Evolutionary conservation across 1,284 basidiomycete species (phyloP).

Genomic region (Tranzscheliella williamsii): DNA sequence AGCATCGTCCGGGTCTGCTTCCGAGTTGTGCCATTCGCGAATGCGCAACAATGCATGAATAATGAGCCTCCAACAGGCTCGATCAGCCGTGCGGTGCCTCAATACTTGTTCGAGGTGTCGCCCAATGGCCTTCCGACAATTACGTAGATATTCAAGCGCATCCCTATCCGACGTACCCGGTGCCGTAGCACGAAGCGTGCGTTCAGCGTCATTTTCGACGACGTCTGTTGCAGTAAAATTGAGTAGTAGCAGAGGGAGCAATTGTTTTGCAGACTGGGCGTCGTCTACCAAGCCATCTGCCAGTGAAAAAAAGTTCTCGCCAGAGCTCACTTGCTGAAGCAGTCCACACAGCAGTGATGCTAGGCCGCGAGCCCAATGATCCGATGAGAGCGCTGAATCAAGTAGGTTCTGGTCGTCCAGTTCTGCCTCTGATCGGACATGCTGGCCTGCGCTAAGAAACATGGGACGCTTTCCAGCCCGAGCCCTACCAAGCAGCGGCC

Average conservation of each 20-base stretch:
- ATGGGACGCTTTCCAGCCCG: too few relatives aligned
- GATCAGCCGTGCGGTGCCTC: conserved; percentile 62
- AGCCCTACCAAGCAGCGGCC: too few relatives aligned
- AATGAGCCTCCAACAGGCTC: conserved; percentile 69
- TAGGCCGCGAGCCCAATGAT: conserved; percentile 71
- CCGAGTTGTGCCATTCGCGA: conserved; percentile 68
- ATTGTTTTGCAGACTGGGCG: conserved; percentile 68
- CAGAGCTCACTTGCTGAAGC: conserved; percentile 62
- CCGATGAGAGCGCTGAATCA: conserved; percentile 62
- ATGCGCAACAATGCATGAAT: conserved; percentile 81
- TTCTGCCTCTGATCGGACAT: too few relatives aligned
- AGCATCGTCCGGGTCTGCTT: conserved; percentile 63
- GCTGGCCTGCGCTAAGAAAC: too few relatives aligned
- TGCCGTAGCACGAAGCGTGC: too few relatives aligned
- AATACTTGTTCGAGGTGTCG: conserved; percentile 64
- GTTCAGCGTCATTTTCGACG: background rate
- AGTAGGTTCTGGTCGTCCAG: background rate
- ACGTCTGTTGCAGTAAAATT: conserved; percentile 9
- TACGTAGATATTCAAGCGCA: too few relatives aligned
- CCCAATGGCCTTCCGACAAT: conserved; percentile 39
- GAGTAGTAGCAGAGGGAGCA: conserved; percentile 77
- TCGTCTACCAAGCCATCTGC: conserved; percentile 70
- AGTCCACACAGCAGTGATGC: conserved; percentile 70
- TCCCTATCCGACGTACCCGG: too few relatives aligned
- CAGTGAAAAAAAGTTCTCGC: conserved; percentile 72